Evolutionary conservation across 2,329 filamentous ascomycete genomes (phyloP).

Genomic region (Lachnellula suecica): DNA sequence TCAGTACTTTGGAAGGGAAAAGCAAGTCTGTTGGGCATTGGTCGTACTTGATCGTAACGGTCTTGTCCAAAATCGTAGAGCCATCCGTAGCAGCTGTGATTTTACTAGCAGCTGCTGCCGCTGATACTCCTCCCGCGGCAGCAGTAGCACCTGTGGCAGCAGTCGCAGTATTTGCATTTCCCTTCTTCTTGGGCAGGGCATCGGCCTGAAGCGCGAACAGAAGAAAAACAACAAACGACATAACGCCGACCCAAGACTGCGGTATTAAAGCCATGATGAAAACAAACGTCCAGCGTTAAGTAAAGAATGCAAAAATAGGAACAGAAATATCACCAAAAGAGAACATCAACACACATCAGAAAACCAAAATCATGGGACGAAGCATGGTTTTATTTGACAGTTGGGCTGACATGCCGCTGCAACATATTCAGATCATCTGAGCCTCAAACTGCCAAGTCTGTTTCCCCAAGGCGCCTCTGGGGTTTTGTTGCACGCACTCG

Average conservation of each 20-base stretch:
- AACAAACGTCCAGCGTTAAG: conserved; percentile 26
- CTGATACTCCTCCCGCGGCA: neutral
- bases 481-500: conserved; percentile 13
- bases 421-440: conserved; percentile 2
- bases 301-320: conserved; percentile 8
- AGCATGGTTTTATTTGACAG: conserved; percentile 3
- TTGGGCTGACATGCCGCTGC: neutral
- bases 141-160: neutral
- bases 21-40: too few relatives aligned
- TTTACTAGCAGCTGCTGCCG: conserved; percentile 10
- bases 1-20: conserved; percentile 13
- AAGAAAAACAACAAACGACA: conserved; percentile 20
- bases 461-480: conserved; percentile 16
- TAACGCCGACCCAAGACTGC: conserved; percentile 19
- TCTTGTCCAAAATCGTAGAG: conserved; percentile 54
- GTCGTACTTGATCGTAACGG: conserved; percentile 51
- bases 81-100: conserved; percentile 47
- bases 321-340: neutral
- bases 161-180: neutral
- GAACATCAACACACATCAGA: neutral
- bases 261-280: conserved; percentile 18
- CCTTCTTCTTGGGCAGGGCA: conserved; percentile 22
- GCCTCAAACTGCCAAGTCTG: conserved; percentile 23
- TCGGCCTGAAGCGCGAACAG: conserved; percentile 18
- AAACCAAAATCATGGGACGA: conserved; percentile 11